Base-by-base conservation (phyloP, 108 stramenopile genomes). In the Nitzschia sp. region DNA sequence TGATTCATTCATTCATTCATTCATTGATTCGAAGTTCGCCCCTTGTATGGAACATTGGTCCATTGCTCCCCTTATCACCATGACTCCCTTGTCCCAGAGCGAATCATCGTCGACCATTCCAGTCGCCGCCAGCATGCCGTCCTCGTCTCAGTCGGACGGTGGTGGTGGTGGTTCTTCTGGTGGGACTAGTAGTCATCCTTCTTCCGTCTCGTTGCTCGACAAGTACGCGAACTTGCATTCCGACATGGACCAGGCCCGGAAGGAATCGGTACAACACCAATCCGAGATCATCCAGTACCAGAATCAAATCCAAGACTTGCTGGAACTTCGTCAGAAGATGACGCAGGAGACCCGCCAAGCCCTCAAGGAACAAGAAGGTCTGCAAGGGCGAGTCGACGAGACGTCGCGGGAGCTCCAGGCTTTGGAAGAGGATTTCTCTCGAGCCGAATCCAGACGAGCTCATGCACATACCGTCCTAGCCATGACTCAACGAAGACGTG, bases 401-500 rank as follows among this genome's bases (percentile, higher is more conserved):
- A 4, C 13, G 16, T 8, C 19, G 13, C 9, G 21, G 13, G 17
- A 50, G 21, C 19, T 11, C 16, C 13, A 50, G 13, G 48, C 48
- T 4, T 21, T 50, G 17, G 19, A 50, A 50, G 4, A 50, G 5
- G 48, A 50, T n/a, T 22, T n/a, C 19, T 4, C 8, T 4, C 48
- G 21, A 19, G 48, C 48, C 48, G 21, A n/a, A 21, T 22, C 21
- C 16, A 4, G 17, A n/a, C 48, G 21, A 4, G 48, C 8, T 50
- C 48, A 50, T 50, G 48, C 48, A 50, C 48, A 21, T 19, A 21
- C 13, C 17, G 48, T 50, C 4, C 48, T 4, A 50, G 4, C 48
- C 48, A 50, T 50, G 48, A 11, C 19, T 82, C 29, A 81, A 86
- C 36, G 81, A 82, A 38, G 65, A 41, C 46, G 28, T 75, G 23